Evolutionary conservation across 1,139 yeast genomes (phyloP).

Genomic region (Pneumocystis canis): DNA sequence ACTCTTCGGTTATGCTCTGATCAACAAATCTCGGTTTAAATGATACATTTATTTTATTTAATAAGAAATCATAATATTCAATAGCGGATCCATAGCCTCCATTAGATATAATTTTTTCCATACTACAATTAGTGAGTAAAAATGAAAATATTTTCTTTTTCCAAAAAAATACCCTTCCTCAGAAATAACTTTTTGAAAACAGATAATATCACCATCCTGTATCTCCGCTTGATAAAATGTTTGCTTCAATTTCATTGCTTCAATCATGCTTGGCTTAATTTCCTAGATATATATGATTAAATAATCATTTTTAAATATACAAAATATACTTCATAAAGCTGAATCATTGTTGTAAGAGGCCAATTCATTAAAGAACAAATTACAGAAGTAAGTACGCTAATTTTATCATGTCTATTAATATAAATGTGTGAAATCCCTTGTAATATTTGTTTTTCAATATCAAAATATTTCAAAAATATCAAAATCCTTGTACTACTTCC

Average conservation of each 20-base stretch:
- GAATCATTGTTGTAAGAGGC: constrained; percentile 28
- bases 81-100: constrained; percentile 27
- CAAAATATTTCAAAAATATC: constrained; percentile 59
- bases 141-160: constrained; percentile 20
- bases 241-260: constrained; percentile 30
- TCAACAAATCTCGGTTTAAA: constrained; percentile 37
- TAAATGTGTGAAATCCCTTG: constrained; percentile 51
- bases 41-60: constrained; percentile 48
- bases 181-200: constrained; percentile 34
- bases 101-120: constrained; percentile 10
- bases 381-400: constrained; percentile 33
- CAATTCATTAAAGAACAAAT: constrained; percentile 37
- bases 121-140: constrained; percentile 7
- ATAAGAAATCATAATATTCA: constrained; percentile 49
- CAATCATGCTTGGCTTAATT: constrained; percentile 48
- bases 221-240: constrained; percentile 54
- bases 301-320: background rate
- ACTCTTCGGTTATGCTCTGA: constrained; percentile 22
- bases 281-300: constrained; percentile 27
- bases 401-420: constrained; percentile 36
- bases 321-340: constrained; percentile 34
- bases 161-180: constrained; percentile 17
- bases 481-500: constrained; percentile 30
- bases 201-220: constrained; percentile 63
- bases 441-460: constrained; percentile 38